Evolutionary conservation across 768 basidiomycete species (phyloP).

Genomic region (Candolleomyces efflorescens): DNA sequence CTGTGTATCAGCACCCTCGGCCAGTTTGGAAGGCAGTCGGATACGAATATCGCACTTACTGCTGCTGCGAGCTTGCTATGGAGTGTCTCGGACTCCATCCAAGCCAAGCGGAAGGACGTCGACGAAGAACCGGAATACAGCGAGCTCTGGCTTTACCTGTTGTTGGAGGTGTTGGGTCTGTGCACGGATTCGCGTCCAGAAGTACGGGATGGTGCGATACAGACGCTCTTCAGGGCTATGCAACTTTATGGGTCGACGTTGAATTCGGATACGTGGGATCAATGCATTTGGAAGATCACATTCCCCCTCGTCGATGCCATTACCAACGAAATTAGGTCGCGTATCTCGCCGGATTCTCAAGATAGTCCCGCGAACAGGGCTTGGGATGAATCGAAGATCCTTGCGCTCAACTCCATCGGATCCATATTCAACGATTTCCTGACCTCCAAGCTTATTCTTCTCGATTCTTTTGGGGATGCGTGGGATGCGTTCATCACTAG

Average conservation of each 20-base stretch:
- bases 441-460: conserved; percentile 62
- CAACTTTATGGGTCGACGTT: conserved; percentile 90
- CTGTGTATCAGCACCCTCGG: conserved; percentile 89
- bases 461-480: conserved; percentile 63
- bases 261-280: conserved; percentile 79
- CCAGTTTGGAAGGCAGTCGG: conserved; percentile 86
- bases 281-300: conserved; percentile 87
- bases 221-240: conserved; percentile 91
- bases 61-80: conserved; percentile 91
- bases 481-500: conserved; percentile 75
- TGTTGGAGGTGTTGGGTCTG: conserved; percentile 77
- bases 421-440: conserved; percentile 82
- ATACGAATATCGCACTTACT: conserved; percentile 95
- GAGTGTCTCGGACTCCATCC: conserved; percentile 95
- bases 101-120: conserved; percentile 66
- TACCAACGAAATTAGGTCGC: conserved; percentile 49
- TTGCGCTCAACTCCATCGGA: conserved; percentile 81
- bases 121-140: conserved; percentile 72
- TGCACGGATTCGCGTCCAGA: conserved; percentile 82
- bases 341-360: not conserved
- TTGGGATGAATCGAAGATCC: conserved; percentile 87
- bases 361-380: conserved; percentile 23
- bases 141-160: conserved; percentile 89
- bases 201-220: conserved; percentile 90
- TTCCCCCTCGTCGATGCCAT: conserved; percentile 81